Evolutionary conservation across 1,139 yeast genomes (phyloP).

Genomic region (Suhomyces chickasaworum): DNA sequence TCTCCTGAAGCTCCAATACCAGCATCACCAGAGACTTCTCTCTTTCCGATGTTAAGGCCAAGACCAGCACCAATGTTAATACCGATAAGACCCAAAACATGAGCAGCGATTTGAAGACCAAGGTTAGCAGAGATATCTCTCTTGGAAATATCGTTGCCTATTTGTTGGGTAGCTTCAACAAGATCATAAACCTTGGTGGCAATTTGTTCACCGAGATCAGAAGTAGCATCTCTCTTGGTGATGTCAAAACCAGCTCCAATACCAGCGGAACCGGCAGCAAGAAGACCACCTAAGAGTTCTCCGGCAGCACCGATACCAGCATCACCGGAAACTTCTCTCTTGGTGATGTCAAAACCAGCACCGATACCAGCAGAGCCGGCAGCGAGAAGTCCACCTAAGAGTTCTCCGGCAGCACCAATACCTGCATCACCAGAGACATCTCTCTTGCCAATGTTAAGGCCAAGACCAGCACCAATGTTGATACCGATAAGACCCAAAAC

Average conservation of each 20-base stretch:
- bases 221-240: slow-evolving; percentile 1
- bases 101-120: slow-evolving; percentile 8
- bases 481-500: slow-evolving; percentile 6
- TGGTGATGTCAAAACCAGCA: slow-evolving; percentile 14
- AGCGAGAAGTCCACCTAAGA: slow-evolving; percentile 10
- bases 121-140: slow-evolving; percentile 11
- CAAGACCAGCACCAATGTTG: slow-evolving; percentile 9
- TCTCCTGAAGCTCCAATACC: slow-evolving; percentile 18
- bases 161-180: background rate
- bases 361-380: slow-evolving; percentile 18
- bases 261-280: slow-evolving; percentile 13
- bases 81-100: slow-evolving; percentile 10
- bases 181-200: background rate
- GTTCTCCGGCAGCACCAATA: slow-evolving; percentile 12
- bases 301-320: slow-evolving; percentile 6
- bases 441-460: slow-evolving; percentile 13
- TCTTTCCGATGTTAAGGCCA: slow-evolving; percentile 17
- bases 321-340: slow-evolving; percentile 16
- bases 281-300: slow-evolving; percentile 7
- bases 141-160: background rate
- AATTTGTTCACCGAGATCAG: background rate
- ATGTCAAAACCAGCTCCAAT: slow-evolving; percentile 15
- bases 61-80: slow-evolving; percentile 12
- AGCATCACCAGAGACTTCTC: slow-evolving; percentile 11
- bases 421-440: slow-evolving; percentile 16